Conservation (phyloP, 768 basidiomycete genomes). For the Kwoniella dendrophila region DNA sequence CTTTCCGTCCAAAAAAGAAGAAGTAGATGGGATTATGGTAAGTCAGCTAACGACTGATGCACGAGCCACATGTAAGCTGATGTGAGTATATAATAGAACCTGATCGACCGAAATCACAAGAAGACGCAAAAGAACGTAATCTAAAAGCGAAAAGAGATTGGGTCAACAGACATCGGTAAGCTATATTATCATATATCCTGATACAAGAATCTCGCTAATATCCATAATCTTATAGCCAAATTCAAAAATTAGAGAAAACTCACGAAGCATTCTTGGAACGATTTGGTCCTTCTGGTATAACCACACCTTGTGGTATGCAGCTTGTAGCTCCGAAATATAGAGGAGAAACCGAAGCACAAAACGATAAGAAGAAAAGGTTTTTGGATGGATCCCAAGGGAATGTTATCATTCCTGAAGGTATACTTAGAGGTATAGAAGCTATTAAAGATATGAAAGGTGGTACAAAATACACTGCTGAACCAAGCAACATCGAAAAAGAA, state of each 20-base stretch:
- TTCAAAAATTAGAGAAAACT: constrained; percentile 9
- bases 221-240: constrained; percentile 2
- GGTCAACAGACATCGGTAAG: constrained; percentile 56
- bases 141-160: constrained; percentile 56
- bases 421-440: constrained; percentile 7
- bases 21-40: constrained; percentile 58
- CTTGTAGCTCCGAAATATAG: constrained; percentile 25
- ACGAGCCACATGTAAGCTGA: not conserved
- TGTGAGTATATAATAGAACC: constrained; percentile 41
- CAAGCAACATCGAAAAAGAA: not conserved
- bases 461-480: not conserved
- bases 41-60: constrained; percentile 26
- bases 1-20: constrained; percentile 56
- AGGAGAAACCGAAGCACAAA: not conserved
- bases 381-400: constrained; percentile 19
- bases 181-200: not conserved
- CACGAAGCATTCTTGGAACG: constrained; percentile 24
- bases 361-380: constrained; percentile 2
- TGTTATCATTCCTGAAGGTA: constrained; percentile 18
- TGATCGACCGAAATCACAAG: constrained; percentile 55
- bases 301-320: constrained; percentile 24
- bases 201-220: not conserved
- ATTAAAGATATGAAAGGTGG: constrained; percentile 6
- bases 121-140: constrained; percentile 54
- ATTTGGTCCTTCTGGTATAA: constrained; percentile 26